Conservation (phyloP, 176 grass and related monocot genomes). For the Bonia amplexicaulis region DNA sequence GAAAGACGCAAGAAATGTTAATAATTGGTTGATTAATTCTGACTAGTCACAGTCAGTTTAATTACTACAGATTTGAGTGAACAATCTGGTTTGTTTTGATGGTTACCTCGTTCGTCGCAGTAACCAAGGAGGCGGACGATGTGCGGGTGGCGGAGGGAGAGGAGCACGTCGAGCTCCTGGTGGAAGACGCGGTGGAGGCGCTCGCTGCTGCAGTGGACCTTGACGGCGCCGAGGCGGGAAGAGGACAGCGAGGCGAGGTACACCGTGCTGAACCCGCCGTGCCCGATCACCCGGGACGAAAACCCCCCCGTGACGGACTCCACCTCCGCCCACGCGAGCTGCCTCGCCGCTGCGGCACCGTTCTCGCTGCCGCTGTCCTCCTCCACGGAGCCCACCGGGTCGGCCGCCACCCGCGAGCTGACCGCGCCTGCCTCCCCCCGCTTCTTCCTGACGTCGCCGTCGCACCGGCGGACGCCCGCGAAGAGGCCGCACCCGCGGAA, state of each 20-base stretch:
- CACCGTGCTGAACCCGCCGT: slow-evolving; percentile 83
- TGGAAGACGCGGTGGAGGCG: slow-evolving; percentile 62
- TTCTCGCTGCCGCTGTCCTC: not conserved
- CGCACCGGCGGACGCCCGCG: slow-evolving; percentile 26
- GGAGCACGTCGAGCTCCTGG: slow-evolving; percentile 68
- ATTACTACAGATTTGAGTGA: not conserved
- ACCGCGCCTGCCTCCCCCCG: slow-evolving; percentile 28
- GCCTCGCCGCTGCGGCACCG: slow-evolving; percentile 3
- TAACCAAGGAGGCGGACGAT: slow-evolving; percentile 70
- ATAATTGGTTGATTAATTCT: not conserved
- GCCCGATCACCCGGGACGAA: slow-evolving; percentile 61
- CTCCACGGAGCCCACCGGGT: slow-evolving; percentile 17
- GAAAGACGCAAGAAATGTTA: not conserved
- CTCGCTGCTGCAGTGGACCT: slow-evolving; percentile 73
- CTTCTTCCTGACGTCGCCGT: slow-evolving; percentile 39
- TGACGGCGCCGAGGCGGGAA: slow-evolving; percentile 52
- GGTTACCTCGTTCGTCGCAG: slow-evolving; percentile 53
- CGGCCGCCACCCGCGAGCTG: slow-evolving; percentile 54
- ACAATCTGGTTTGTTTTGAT: not conserved
- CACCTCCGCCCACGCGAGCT: slow-evolving; percentile 59
- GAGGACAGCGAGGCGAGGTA: slow-evolving; percentile 56
- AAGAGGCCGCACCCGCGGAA: slow-evolving; percentile 51
- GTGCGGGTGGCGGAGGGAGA: slow-evolving; percentile 65
- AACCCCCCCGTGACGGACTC: slow-evolving; percentile 55
- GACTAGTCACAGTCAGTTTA: not conserved